Evolutionary conservation across 106 monocot genomes (phyloP).

Genomic region (Agapanthus africanus): DNA sequence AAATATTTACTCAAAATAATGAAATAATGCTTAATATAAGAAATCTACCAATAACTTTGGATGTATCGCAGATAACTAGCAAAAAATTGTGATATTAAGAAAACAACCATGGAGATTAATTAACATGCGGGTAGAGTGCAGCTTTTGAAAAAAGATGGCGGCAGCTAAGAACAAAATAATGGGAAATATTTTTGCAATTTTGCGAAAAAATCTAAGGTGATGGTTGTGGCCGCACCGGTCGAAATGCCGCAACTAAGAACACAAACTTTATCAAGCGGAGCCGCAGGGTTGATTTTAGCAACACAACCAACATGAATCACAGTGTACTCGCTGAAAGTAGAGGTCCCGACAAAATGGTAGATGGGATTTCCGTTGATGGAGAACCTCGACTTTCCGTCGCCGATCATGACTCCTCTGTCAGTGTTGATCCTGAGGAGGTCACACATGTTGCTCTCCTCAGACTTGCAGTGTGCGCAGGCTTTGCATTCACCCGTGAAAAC

Average conservation of each 20-base stretch:
- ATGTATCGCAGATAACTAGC: background rate
- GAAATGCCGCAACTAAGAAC: constrained; percentile 25
- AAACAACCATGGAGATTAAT: too few species aligned
- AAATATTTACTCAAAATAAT: too few species aligned
- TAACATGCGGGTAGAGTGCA: too few species aligned
- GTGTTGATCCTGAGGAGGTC: constrained; percentile 48
- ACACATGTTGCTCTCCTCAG: constrained; percentile 66
- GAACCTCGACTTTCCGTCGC: constrained; percentile 50
- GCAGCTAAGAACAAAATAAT: too few species aligned
- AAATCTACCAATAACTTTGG: too few species aligned
- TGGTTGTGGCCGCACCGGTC: constrained; percentile 13
- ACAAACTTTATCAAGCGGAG: constrained; percentile 71
- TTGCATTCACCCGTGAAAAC: constrained; percentile 65
- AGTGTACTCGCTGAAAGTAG: constrained; percentile 76
- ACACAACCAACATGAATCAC: constrained; percentile 52
- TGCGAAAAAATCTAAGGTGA: too few species aligned
- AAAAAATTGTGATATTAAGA: background rate
- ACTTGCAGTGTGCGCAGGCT: constrained; percentile 55
- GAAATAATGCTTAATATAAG: too few species aligned
- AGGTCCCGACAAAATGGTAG: constrained; percentile 60
- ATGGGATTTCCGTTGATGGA: constrained; percentile 62
- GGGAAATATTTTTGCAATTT: too few species aligned
- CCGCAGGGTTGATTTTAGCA: constrained; percentile 56
- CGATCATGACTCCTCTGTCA: constrained; percentile 55
- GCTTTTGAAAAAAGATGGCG: too few species aligned